Evolutionary conservation across 371 early-diverging fungal genomes (phyloP), one percentile per base, ranked within the genome.

Genomic region (Mortierella sp.): DNA sequence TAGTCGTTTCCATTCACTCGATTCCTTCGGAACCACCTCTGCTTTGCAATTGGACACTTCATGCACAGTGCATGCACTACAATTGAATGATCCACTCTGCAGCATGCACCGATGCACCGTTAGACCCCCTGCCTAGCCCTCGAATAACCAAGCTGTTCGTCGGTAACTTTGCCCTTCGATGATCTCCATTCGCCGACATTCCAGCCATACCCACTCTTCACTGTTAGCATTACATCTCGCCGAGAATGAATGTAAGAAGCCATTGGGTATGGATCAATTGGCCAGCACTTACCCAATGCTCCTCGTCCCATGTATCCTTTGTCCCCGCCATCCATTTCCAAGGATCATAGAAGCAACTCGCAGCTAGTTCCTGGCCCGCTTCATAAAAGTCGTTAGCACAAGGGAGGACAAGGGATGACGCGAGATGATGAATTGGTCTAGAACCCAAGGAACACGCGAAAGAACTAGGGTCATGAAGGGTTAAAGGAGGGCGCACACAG

Each of bases 401-500:
- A 25, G 25, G 21, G 4, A 31, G 31, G 17, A 10, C 53, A 22
- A 28, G 27, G 14, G 25, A 66, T 66, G 67, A 66, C 67, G 67
- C 59, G 53, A 59, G 67, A 66, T 66, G 67, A 46, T 66, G 67
- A 54, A 4, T 54, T 47, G 44, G 39, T 21, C 31, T 31, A 54
- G 57, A 49, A 47, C 25, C 31, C 55, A 22, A 21, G n/a, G 41
- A 49, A 59, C 21, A 39, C 39, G 17, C 3, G 37, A 1, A 17
- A 34, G 49, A 51, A 28, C n/a, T 8, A 29, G 22, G 16, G 54
- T 14, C 6, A 29, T 39, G 48, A 37, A 28, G 19, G 56, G 41
- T 9, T 2, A 24, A 14, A 54, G 54, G 16, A 29, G 13, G 14
- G 39, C 14, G 19, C 48, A 47, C 24, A 21, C 3, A 25, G 7